Conservation (phyloP, 139 green algal genomes). For the Chlorella sorokiniana region DNA sequence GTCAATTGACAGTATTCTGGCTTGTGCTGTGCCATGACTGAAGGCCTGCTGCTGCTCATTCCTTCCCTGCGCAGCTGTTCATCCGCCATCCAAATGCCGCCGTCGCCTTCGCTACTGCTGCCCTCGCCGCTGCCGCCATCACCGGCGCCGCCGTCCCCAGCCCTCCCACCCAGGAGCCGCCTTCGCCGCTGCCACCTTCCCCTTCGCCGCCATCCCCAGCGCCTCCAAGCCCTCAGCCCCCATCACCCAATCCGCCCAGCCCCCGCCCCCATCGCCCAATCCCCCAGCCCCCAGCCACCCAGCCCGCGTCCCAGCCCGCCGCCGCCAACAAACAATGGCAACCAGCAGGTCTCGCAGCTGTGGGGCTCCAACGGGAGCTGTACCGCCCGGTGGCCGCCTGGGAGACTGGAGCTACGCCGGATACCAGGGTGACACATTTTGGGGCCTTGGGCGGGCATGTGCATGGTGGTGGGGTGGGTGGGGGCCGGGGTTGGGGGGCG, state of each 20-base stretch:
- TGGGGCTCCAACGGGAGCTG: conserved; percentile 21
- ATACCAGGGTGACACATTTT: not conserved
- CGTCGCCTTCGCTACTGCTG: not conserved
- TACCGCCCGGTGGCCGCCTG: conserved; percentile 7
- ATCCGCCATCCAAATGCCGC: not conserved
- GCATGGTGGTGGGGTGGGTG: not conserved
- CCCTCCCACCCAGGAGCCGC: too few relatives aligned
- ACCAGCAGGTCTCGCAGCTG: not conserved
- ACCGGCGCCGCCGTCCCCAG: too few relatives aligned
- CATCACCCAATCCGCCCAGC: not conserved
- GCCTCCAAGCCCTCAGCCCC: not conserved
- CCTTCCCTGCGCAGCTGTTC: not conserved
- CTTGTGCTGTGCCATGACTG: too few relatives aligned
- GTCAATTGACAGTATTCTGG: too few relatives aligned
- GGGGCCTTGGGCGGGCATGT: not conserved
- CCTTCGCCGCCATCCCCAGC: not conserved
- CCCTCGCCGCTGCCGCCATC: not conserved
- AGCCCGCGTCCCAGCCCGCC: not conserved
- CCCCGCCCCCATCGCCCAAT: not conserved
- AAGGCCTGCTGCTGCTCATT: too few relatives aligned
- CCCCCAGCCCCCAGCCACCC: not conserved
- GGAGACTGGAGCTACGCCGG: conserved; percentile 22
- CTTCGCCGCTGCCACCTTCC: not conserved
- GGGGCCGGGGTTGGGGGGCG: too few relatives aligned
- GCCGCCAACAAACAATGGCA: not conserved